Base-by-base conservation (phyloP, 2,329 filamentous ascomycete genomes). In the Cladosporium colombiae region DNA sequence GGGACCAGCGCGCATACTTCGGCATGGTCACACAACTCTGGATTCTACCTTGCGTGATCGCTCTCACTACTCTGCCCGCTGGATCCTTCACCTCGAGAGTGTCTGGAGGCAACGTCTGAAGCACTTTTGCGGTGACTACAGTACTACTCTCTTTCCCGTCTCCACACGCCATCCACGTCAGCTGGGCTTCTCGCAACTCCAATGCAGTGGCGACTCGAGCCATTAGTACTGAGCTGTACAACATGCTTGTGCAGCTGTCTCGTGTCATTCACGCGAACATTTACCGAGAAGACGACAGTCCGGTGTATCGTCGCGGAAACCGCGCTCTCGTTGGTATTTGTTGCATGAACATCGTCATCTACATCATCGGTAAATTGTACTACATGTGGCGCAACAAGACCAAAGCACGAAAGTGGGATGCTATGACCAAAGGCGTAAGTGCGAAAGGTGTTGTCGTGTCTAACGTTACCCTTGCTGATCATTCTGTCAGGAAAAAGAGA, bases 151-250 rank as follows among this genome's bases (percentile, higher is more conserved):
- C 78, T 1, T 75, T 79, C 46, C 79, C 79, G 0, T 81, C 80
- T 62, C 76, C 79, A 40, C 83, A 89, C 70, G 85, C 86, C 0
- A 84, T 89, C 35, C 76, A 87, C 1, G 87, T 89, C 0, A 86
- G 82, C 0, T 84, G 86, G 75, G 87, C 83, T 1, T 87, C 85
- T 2, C 82, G 86, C 61, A 90, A 90, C 71, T 84, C 86, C 1
- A 87, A 88, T 68, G 81, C 83, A 0, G 86, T 90, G 13, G 81
- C 87, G 11, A 86, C 85, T 5, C 79, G 88, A 7, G 86, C 88
- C 1, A 86, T 91, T 1, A 85, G 86, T 0, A 84, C 86, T 0
- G 87, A 86, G 0, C 77, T 86, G n/a, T 89, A 89, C 75, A 89
- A 89, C 71, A 79, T 82, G 68, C 76, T 79, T 49, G 79, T 83